phyloP scores from a whole-genome alignment of 495 filamentous ascomycete species.

The Lasiosphaeria hispida region DNA sequence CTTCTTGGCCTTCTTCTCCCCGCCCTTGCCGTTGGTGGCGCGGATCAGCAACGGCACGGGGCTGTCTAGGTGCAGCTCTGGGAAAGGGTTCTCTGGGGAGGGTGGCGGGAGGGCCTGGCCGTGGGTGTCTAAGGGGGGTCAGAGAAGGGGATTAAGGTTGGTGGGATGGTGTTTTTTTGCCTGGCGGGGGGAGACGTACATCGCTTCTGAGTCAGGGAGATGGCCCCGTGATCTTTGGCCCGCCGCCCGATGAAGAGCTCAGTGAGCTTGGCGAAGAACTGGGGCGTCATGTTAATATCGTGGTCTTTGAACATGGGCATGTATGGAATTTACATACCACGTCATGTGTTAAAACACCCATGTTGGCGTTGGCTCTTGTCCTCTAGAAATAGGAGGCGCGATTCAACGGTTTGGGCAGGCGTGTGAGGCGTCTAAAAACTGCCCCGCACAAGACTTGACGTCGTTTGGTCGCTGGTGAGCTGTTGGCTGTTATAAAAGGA shows the following conservation, averaged over 20 bases:
- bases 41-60: slow-evolving; percentile 76
- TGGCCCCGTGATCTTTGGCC: slow-evolving; percentile 67
- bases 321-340: slow-evolving; percentile 53
- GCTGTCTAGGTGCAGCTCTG: slow-evolving; percentile 50
- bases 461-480: too few relatives aligned
- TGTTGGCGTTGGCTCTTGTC: slow-evolving; percentile 5
- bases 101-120: not conserved
- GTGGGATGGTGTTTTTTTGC: slow-evolving; percentile 18
- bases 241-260: slow-evolving; percentile 69
- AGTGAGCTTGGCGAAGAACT: slow-evolving; percentile 86
- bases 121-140: slow-evolving; percentile 12
- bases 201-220: slow-evolving; percentile 86
- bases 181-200: slow-evolving; percentile 41
- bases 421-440: not conserved
- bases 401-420: not conserved
- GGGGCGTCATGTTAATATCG: slow-evolving; percentile 12
- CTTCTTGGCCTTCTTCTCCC: slow-evolving; percentile 52
- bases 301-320: slow-evolving; percentile 20
- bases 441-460: not conserved
- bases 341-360: slow-evolving; percentile 63
- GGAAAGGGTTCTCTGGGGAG: slow-evolving; percentile 38
- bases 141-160: slow-evolving; percentile 5
- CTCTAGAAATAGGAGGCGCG: not conserved
- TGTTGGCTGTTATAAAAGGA: too few relatives aligned
- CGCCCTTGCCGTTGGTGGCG: slow-evolving; percentile 73